These are phyloP conservation scores for Ceratocystiopsis brevicomis DNA, from an alignment of 2,329 filamentous ascomycete genomes.

Conservation along the genomic window DNA sequence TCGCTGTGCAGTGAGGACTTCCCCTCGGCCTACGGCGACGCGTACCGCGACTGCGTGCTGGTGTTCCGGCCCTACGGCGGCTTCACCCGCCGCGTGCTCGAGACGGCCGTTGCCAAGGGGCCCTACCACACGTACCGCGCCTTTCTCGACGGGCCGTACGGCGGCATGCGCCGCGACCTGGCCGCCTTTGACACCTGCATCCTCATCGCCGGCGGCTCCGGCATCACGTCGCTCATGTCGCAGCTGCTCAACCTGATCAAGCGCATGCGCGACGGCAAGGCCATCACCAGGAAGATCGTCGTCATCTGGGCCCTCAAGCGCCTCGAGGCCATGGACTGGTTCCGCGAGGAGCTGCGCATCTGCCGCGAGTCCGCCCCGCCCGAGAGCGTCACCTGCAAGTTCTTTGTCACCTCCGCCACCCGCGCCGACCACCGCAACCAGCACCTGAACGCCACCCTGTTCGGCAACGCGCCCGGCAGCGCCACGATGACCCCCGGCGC, in stretches of 20 bases:
- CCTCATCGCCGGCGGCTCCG: constrained; percentile 81
- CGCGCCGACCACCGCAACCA: constrained; percentile 27
- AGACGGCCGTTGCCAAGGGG: constrained; percentile 66
- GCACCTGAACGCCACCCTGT: constrained; percentile 9
- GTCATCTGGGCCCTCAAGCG: constrained; percentile 89
- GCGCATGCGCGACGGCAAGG: constrained; percentile 85
- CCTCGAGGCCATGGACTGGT: constrained; percentile 92
- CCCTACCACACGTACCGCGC: constrained; percentile 85
- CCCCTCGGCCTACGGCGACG: constrained; percentile 73
- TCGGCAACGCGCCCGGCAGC: neutral
- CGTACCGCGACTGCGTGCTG: constrained; percentile 73
- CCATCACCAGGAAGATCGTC: constrained; percentile 74
- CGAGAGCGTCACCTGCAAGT: constrained; percentile 79
- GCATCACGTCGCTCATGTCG: constrained; percentile 82
- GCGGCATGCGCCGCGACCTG: constrained; percentile 77
- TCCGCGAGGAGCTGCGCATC: constrained; percentile 82
- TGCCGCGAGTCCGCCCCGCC: constrained; percentile 78
- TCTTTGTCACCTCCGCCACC: constrained; percentile 73
- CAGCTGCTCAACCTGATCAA: constrained; percentile 90
- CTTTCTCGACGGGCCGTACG: constrained; percentile 86
- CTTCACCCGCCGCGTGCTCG: constrained; percentile 71
- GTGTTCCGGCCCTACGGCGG: constrained; percentile 85
- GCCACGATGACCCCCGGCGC: neutral
- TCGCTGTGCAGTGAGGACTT: constrained; percentile 88
- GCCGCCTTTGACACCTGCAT: constrained; percentile 88